Evolutionary conservation across 129 eudicot genomes (phyloP).

Genomic region (Centaurea solstitialis): DNA sequence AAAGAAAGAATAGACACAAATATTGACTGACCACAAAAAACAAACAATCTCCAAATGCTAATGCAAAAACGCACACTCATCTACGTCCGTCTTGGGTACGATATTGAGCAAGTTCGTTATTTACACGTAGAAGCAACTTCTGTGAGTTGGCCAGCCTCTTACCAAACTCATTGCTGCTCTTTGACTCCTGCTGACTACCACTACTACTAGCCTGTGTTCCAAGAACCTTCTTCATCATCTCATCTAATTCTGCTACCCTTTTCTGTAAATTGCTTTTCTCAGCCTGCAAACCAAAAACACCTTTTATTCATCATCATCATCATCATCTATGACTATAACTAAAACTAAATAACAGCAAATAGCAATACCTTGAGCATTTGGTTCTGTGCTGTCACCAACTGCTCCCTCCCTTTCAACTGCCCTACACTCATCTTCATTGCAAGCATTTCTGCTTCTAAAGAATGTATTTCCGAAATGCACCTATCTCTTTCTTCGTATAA

Average conservation of each 20-base stretch:
- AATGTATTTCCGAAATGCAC: slow-evolving; percentile 60
- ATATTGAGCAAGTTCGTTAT: slow-evolving; percentile 57
- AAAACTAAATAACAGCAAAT: neutral
- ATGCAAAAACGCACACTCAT: neutral
- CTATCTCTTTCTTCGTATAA: slow-evolving; percentile 72
- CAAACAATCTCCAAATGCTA: neutral
- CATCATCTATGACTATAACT: neutral
- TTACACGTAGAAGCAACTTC: slow-evolving; percentile 44
- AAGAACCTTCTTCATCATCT: slow-evolving; percentile 64
- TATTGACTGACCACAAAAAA: neutral
- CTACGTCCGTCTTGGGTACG: slow-evolving; percentile 25
- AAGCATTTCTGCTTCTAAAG: slow-evolving; percentile 54
- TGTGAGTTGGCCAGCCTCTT: slow-evolving; percentile 49
- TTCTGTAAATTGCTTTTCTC: slow-evolving; percentile 68
- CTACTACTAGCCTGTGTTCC: slow-evolving; percentile 40
- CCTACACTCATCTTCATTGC: slow-evolving; percentile 52
- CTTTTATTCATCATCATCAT: slow-evolving; percentile 2
- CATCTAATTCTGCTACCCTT: slow-evolving; percentile 68
- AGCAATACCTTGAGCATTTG: slow-evolving; percentile 69
- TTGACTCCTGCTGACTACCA: slow-evolving; percentile 23
- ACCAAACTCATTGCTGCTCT: slow-evolving; percentile 28
- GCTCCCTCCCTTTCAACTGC: slow-evolving; percentile 73
- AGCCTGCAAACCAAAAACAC: slow-evolving; percentile 37
- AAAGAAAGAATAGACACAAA: neutral
- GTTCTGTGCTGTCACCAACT: slow-evolving; percentile 72